phyloP scores from a whole-genome alignment of 2,329 filamentous ascomycete genomes.

The Nothomitra cinnamomea region DNA sequence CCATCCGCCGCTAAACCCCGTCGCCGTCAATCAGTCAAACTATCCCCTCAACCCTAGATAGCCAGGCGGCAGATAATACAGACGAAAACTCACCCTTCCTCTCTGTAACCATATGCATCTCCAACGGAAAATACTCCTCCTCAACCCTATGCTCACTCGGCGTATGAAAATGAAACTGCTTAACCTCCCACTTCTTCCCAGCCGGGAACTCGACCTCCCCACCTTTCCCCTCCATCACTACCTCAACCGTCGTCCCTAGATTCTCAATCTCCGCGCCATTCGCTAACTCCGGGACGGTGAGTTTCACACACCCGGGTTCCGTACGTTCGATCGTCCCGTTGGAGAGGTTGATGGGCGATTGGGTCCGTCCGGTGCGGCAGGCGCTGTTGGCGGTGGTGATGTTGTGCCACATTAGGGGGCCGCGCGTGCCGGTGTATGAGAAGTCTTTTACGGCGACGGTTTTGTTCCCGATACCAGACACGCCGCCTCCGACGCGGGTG shows the following conservation, averaged over 20 bases:
- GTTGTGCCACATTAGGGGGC: constrained; percentile 36
- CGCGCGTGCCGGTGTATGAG: constrained; percentile 25
- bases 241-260: constrained; percentile 39
- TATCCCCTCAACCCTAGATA: no score
- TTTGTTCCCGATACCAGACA: constrained; percentile 7
- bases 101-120: constrained; percentile 39
- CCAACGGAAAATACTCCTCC: constrained; percentile 28
- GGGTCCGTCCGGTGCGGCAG: constrained; percentile 32
- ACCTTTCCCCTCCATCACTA: constrained; percentile 35
- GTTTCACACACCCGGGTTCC: constrained; percentile 18
- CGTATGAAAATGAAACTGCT: constrained; percentile 44
- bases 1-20: no score
- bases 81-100: constrained; percentile 21
- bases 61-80: background rate
- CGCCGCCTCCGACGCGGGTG: constrained; percentile 17
- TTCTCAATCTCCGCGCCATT: constrained; percentile 36
- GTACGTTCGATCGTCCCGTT: constrained; percentile 17
- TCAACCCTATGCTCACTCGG: constrained; percentile 40
- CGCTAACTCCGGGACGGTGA: constrained; percentile 25
- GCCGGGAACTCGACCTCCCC: constrained; percentile 26
- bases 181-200: constrained; percentile 26
- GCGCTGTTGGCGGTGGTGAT: constrained; percentile 26
- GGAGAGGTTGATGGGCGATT: constrained; percentile 39
- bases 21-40: no score
- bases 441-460: constrained; percentile 21